phyloP scores from a whole-genome alignment of 106 monocot species.

The Dendrobium chrysotoxum region DNA sequence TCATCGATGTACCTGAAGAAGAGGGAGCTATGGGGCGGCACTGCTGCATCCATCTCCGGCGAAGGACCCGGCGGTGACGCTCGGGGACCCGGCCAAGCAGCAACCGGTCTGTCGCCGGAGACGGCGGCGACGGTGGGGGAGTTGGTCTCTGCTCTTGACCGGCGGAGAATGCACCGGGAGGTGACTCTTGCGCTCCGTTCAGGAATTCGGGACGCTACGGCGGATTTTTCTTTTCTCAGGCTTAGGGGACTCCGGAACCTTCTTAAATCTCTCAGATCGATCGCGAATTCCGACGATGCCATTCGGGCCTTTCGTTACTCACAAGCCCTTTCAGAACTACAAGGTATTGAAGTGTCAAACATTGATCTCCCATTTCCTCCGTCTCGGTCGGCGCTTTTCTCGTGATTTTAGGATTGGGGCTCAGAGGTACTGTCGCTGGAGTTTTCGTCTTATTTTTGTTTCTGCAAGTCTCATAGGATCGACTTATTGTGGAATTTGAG shows the following conservation, averaged over 20 bases:
- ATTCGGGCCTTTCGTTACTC: conserved; percentile 68
- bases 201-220: conserved; percentile 72
- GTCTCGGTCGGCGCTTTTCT: neutral
- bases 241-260: conserved; percentile 57
- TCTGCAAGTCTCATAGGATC: neutral
- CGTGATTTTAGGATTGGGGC: neutral
- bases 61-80: conserved; percentile 1
- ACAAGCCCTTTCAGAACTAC: conserved; percentile 62
- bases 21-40: conserved; percentile 3
- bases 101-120: neutral
- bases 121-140: conserved; percentile 39
- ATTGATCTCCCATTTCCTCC: neutral
- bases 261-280: conserved; percentile 59
- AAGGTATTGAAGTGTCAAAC: conserved; percentile 31
- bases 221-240: conserved; percentile 89
- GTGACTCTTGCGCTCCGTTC: conserved; percentile 76
- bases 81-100: neutral
- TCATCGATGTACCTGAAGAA: conserved; percentile 7
- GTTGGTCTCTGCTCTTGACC: conserved; percentile 38
- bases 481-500: neutral
- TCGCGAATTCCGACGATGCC: conserved; percentile 49
- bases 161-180: conserved; percentile 67
- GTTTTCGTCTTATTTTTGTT: neutral
- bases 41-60: neutral
- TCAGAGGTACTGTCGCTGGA: neutral